Evolutionary conservation across 805 yeast genomes (phyloP).

Genomic region (Soucietia sequanensis): DNA sequence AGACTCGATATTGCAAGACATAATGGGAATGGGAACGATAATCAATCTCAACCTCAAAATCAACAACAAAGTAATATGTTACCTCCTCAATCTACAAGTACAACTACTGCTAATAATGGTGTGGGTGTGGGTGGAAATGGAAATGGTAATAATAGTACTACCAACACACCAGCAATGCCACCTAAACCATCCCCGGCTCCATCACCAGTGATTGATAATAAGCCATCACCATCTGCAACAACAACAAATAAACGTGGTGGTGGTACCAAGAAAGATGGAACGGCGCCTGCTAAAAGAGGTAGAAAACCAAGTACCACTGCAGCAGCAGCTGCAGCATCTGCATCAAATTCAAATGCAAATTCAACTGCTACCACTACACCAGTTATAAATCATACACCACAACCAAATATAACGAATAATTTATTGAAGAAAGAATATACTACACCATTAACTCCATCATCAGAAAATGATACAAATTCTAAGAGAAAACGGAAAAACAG

Average conservation of each 20-base stretch:
- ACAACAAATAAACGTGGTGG: constrained; percentile 22
- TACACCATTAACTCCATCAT: constrained; percentile 41
- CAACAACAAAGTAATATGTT: constrained; percentile 14
- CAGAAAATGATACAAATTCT: constrained; percentile 27
- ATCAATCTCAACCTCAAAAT: constrained; percentile 10
- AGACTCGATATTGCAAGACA: constrained; percentile 55
- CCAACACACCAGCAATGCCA: constrained; percentile 8
- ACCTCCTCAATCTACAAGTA: constrained; percentile 17
- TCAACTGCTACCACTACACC: constrained; percentile 10
- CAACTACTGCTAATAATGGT: no score
- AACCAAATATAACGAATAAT: constrained; percentile 7
- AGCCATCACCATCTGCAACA: constrained; percentile 30
- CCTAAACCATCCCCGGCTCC: constrained; percentile 25
- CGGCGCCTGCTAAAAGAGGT: constrained; percentile 27
- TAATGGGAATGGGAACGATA: constrained; percentile 23
- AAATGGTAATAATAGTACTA: constrained; percentile 13
- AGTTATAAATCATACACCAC: constrained; percentile 6
- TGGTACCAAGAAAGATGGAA: constrained; percentile 36
- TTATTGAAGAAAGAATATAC: constrained; percentile 36
- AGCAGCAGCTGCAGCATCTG: constrained; percentile 12
- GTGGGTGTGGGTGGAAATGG: no score
- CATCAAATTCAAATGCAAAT: constrained; percentile 13
- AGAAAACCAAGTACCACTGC: constrained; percentile 29
- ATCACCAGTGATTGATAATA: constrained; percentile 34
- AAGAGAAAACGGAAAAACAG: constrained; percentile 30